These are phyloP conservation scores for Westerdykella ornata DNA, from an alignment of 2,329 filamentous ascomycete species.

Conservation along the genomic window DNA sequence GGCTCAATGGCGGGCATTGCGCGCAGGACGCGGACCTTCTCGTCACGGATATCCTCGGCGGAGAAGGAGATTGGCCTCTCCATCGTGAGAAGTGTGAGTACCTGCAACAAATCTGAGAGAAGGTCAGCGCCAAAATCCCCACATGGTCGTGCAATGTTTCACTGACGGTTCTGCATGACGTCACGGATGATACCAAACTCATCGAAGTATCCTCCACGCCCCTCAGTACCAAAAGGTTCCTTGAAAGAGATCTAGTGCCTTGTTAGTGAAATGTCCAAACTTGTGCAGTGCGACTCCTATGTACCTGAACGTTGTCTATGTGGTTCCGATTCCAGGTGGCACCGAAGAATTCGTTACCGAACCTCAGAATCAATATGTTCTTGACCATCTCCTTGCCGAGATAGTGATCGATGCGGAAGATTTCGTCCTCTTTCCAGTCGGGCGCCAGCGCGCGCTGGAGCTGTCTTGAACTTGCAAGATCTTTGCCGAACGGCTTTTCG, in stretches of 20 bases:
- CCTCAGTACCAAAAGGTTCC: constrained; percentile 97
- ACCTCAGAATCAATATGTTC: constrained; percentile 96
- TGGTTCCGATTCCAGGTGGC: constrained; percentile 99
- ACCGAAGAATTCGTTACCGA: constrained; percentile 97
- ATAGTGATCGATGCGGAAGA: constrained; percentile 99
- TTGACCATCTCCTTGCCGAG: constrained; percentile 99
- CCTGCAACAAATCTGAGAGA: constrained; percentile 70
- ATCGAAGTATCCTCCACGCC: constrained; percentile 96
- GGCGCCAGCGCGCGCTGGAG: constrained; percentile 91
- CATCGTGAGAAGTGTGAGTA: constrained; percentile 94
- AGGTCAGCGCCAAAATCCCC: background rate
- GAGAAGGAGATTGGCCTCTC: constrained; percentile 98
- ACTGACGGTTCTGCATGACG: constrained; percentile 93
- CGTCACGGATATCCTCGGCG: constrained; percentile 94
- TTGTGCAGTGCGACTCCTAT: constrained; percentile 2
- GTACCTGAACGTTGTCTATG: constrained; percentile 91
- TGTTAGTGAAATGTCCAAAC: constrained; percentile 8
- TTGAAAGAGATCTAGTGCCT: constrained; percentile 81
- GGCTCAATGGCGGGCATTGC: constrained; percentile 92
- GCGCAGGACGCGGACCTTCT: constrained; percentile 94
- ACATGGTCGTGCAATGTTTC: background rate
- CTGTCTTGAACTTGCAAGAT: constrained; percentile 86
- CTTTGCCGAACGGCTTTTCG: constrained; percentile 99
- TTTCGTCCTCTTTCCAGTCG: constrained; percentile 97
- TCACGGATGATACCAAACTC: constrained; percentile 99